Conservation (phyloP, 108 stramenopile species). For the Epithemia pelagica region DNA sequence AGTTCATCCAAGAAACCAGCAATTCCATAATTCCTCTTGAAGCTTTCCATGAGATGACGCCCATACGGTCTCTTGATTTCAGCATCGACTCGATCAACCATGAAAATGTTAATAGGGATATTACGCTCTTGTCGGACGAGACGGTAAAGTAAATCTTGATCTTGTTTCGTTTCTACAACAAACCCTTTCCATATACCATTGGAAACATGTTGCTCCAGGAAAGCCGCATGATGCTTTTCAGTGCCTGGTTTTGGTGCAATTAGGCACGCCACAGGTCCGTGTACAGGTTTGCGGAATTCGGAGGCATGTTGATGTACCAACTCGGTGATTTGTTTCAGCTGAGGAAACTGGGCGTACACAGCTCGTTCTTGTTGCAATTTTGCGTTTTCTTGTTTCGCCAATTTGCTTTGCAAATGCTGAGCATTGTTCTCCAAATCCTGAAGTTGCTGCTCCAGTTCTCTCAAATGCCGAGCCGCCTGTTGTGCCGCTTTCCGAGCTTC, state of each 20-base stretch:
- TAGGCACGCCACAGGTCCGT: constrained; percentile 71
- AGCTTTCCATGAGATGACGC: constrained; percentile 40
- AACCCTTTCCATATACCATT: constrained; percentile 48
- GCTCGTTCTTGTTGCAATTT: constrained; percentile 57
- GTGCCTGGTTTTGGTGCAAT: constrained; percentile 35
- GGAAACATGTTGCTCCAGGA: constrained; percentile 64
- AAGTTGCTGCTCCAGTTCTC: neutral
- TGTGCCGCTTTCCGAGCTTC: neutral
- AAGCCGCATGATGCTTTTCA: constrained; percentile 40
- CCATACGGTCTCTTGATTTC: constrained; percentile 40
- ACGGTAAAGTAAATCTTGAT: constrained; percentile 65
- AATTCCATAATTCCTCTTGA: constrained; percentile 65
- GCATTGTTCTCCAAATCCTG: neutral
- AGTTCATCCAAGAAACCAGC: constrained; percentile 76
- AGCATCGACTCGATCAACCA: constrained; percentile 16
- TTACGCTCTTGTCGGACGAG: constrained; percentile 48
- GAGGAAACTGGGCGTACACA: constrained; percentile 27
- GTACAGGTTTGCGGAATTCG: constrained; percentile 63
- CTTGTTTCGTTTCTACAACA: constrained; percentile 69
- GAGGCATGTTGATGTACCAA: constrained; percentile 60
- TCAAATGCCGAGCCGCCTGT: neutral
- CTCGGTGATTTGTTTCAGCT: constrained; percentile 37
- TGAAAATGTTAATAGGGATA: constrained; percentile 38
- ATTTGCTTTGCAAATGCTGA: constrained; percentile 7
- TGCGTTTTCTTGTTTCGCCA: constrained; percentile 18